Base-by-base conservation (phyloP, 2,329 filamentous ascomycete genomes). In the Cordyceps cicadae region DNA sequence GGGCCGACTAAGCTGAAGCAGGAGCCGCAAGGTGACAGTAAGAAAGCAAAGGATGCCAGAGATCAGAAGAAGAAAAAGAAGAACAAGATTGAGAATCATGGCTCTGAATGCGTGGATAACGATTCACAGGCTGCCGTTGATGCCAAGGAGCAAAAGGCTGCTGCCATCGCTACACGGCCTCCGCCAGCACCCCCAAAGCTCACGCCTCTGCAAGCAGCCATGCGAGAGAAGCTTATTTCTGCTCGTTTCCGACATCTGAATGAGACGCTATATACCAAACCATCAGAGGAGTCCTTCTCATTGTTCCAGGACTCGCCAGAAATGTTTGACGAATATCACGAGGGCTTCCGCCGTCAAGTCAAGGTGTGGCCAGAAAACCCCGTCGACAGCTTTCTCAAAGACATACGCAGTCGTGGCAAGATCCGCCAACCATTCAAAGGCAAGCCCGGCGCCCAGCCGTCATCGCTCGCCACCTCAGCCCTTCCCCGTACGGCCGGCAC, bases 241-340 rank as follows among this genome's bases (percentile, higher is more conserved):
- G 92, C 94, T 1, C 92, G 94, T 62, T 99, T 99, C 83, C 91
- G 94, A 65, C 92, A 97, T 75, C 86, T 99, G 63, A 99, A 99
- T 74, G 89, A 99, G 77, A 93, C 91, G 0, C 86, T 99, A 15
- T 99, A 99, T 77, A 97, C 93, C 5, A 90, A 87, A 8, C 90
- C 92, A 1, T 99, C 94, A 0, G 79, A 80, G 41, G 86, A 94
- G 65, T 89, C 94, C n/a, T 85, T 94, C 67, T 77, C 82, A 55
- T 85, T 97, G 26, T 97, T 99, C 78, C 79, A 84, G 56, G 80
- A 88, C 39, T 90, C 90, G 54, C 94, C 94, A 0, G 90, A 96
- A 70, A 92, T 97, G 82, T 99, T 97, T 76, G 82, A 85, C 66
- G 92, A 97, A 75, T 99, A 99, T 75, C 94, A 99, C 76, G 88